Percentiles rank a stretch among this genome's conserved stretches.
Conservation (phyloP, 2,329 filamentous ascomycete genomes). For the Madurella mycetomatis region DNA sequence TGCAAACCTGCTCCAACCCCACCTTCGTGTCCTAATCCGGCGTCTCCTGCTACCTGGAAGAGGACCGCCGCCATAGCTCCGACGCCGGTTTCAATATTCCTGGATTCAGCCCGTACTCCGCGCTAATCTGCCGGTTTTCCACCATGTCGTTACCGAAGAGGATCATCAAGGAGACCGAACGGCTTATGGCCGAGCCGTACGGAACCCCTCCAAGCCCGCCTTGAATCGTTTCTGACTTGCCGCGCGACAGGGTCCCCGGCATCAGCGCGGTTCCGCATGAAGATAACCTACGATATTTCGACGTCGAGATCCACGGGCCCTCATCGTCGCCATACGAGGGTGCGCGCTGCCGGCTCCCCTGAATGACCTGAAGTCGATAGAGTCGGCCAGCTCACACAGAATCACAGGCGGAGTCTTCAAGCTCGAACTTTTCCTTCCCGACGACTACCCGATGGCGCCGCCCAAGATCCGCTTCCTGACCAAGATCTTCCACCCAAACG, state of each 20-base stretch:
- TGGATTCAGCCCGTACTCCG: neutral
- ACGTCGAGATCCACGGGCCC: slow-evolving; percentile 92
- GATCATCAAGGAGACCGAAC: slow-evolving; percentile 98
- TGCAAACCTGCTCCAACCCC: no score
- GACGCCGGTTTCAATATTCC: neutral
- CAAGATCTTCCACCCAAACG: slow-evolving; percentile 99
- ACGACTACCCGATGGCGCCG: slow-evolving; percentile 98
- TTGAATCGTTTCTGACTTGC: slow-evolving; percentile 3
- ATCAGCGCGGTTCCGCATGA: slow-evolving; percentile 95
- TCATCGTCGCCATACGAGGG: slow-evolving; percentile 93
- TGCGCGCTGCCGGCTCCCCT: slow-evolving; percentile 36
- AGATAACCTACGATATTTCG: slow-evolving; percentile 96
- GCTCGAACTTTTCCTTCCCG: slow-evolving; percentile 93
- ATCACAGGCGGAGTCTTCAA: slow-evolving; percentile 75
- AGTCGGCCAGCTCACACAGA: slow-evolving; percentile 8
- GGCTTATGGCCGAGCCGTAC: slow-evolving; percentile 93
- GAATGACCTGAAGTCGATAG: neutral
- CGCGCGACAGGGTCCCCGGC: slow-evolving; percentile 69
- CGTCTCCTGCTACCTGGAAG: neutral
- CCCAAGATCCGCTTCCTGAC: slow-evolving; percentile 98
- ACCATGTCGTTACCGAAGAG: slow-evolving; percentile 82
- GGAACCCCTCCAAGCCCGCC: slow-evolving; percentile 30
- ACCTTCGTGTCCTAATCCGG: neutral
- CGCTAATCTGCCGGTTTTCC: neutral
- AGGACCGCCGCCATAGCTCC: neutral